Conservation (phyloP, 192 early-diverging fungal species). For the Coemansia sp. region DNA sequence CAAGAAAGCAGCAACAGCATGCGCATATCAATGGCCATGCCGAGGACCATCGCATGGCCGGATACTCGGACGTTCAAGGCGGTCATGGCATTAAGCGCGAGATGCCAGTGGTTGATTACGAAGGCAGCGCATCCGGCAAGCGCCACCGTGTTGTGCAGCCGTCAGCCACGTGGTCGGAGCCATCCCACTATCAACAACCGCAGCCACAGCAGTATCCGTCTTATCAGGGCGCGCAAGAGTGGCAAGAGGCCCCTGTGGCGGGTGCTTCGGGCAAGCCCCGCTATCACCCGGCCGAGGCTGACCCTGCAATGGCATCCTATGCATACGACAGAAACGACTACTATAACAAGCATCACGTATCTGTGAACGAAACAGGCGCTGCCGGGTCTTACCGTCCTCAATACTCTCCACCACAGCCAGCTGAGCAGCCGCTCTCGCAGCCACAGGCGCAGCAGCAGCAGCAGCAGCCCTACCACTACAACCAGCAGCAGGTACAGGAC, state of each 20-base stretch:
- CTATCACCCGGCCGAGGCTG: constrained; percentile 3
- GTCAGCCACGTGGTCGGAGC: constrained; percentile 25
- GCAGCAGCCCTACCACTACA: constrained; percentile 4
- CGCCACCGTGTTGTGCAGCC: constrained; percentile 39
- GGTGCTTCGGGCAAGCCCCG: neutral
- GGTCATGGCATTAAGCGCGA: too few species aligned
- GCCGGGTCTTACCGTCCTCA: neutral
- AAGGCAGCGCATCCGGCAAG: constrained; percentile 14
- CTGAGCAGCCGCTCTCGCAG: neutral
- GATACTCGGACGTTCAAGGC: neutral
- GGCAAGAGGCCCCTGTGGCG: constrained; percentile 1
- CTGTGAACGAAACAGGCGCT: too few species aligned
- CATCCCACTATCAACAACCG: constrained; percentile 1
- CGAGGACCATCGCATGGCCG: neutral
- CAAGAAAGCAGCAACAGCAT: constrained; percentile 1
- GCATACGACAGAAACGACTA: neutral
- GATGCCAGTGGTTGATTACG: neutral
- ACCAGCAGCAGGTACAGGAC: constrained; percentile 4
- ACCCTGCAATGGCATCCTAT: neutral
- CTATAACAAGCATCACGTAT: too few species aligned
- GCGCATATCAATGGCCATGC: neutral
- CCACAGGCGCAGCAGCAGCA: neutral
- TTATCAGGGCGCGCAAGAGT: constrained; percentile 4
- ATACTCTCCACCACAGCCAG: neutral
- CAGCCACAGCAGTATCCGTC: constrained; percentile 13